Evolutionary conservation across 78 protist species (phyloP).

Genomic region (Pigoraptor vietnamica): DNA sequence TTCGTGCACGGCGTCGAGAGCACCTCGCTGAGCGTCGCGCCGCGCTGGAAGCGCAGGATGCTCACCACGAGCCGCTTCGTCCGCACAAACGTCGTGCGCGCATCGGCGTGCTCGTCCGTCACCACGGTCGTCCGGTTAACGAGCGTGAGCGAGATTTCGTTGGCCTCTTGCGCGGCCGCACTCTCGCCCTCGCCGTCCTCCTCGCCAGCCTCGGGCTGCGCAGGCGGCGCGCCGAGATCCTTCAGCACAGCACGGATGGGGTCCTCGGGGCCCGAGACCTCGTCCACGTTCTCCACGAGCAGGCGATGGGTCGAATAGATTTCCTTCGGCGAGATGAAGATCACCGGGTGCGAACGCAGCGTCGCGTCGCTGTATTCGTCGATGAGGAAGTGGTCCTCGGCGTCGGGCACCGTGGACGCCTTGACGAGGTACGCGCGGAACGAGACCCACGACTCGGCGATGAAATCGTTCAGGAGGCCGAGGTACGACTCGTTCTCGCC

Average conservation of each 20-base stretch:
- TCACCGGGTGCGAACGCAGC: background rate
- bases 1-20: background rate
- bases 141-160: background rate
- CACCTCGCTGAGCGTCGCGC: background rate
- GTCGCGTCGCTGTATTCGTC: conserved; percentile 8
- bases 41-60: conserved; percentile 11
- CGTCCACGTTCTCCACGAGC: background rate
- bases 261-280: background rate
- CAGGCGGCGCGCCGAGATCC: background rate
- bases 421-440: background rate
- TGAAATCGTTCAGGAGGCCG: background rate
- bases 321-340: background rate
- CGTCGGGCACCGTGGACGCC: background rate
- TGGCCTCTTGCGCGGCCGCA: background rate
- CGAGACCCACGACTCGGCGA: background rate
- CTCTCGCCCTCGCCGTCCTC: background rate
- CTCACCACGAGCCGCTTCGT: background rate
- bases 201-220: background rate
- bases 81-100: background rate
- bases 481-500: background rate
- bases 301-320: background rate
- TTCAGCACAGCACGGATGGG: background rate
- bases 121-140: background rate
- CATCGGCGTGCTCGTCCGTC: background rate
- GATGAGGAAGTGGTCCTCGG: conserved; percentile 13